phyloP scores from a whole-genome alignment of 495 filamentous ascomycete genomes.

The Tuber calosporum region DNA sequence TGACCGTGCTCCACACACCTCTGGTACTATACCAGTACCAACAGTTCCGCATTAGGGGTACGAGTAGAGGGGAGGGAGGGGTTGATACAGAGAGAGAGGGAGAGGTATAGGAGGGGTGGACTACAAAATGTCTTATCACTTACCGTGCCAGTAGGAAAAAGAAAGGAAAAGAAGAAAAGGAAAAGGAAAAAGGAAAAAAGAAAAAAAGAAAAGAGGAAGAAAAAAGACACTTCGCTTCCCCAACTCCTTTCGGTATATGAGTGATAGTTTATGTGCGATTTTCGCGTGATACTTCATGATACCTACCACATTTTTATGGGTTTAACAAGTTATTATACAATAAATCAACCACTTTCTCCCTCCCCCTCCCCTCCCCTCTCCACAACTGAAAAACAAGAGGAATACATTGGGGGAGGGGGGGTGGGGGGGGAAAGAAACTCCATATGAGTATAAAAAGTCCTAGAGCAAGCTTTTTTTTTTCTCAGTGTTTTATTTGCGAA shows the following conservation, averaged over 20 bases:
- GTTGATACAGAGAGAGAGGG: neutral
- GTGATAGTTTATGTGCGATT: neutral
- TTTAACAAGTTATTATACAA: neutral
- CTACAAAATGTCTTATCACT: neutral
- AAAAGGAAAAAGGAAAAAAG: neutral
- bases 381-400: neutral
- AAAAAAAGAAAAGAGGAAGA: neutral
- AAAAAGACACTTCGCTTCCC: neutral
- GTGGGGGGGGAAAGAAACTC: neutral
- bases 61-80: neutral
- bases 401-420: neutral
- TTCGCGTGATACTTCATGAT: neutral
- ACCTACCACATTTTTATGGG: neutral
- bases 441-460: neutral
- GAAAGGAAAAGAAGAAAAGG: neutral
- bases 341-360: neutral
- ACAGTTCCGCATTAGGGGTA: constrained; percentile 19
- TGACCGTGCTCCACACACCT: constrained; percentile 36
- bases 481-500: neutral
- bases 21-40: too few relatives aligned
- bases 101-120: too few relatives aligned
- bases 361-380: neutral
- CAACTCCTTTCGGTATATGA: neutral
- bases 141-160: neutral
- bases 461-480: neutral